Base-by-base conservation (phyloP, 495 filamentous ascomycete genomes). In the Penicillium waksmanii region DNA sequence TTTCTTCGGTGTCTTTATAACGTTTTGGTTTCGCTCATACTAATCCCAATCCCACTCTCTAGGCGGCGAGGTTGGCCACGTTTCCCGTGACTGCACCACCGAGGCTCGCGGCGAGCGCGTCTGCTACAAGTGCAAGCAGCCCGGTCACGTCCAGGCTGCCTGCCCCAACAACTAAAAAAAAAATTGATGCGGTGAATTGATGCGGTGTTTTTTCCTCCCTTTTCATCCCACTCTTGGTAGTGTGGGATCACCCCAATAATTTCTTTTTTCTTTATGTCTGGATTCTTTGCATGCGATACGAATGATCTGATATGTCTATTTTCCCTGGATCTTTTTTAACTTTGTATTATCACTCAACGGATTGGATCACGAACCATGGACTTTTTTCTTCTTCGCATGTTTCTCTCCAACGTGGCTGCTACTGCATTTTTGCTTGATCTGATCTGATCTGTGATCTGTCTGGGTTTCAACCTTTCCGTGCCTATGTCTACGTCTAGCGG, bases 51-150 rank as follows among this genome's bases (percentile, higher is more conserved):
- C 27, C 34, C 52, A 6, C 18, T 21, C 25, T n/a, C 13, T 54
- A 87, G 86, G 86, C 72, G 95, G 95, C 58, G 90, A 96, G 76
- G 87, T 92, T 52, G 95, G 95, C 60, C 95, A 98, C 77, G 84
- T 97, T 65, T 93, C 90, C 59, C 90, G 95, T 55, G 95, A 98
- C 71, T 98, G 95, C 84, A 90, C 92, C 55, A 90, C 92, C 64
- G 94, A 96, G 76, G 86, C 88, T 50, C 84, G 85, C 59, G 86
- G 85, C 70, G 95, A 98, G 84, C 92, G 96, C 67, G 92, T 94
- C 70, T 98, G 95, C 87, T 98, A 98, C 83, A 95, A 94, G 80
- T 98, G 95, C 91, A 96, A 97, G 85, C 91, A 97, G 80, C 88
- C 93, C 57, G 95, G 95, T 67, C 95, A 98, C 80, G 87, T 98